Percentiles rank a stretch among this genome's conserved stretches.
These are phyloP conservation scores for Earliella scabrosa DNA, from an alignment of 1,284 basidiomycete species.

Conservation along the genomic window DNA sequence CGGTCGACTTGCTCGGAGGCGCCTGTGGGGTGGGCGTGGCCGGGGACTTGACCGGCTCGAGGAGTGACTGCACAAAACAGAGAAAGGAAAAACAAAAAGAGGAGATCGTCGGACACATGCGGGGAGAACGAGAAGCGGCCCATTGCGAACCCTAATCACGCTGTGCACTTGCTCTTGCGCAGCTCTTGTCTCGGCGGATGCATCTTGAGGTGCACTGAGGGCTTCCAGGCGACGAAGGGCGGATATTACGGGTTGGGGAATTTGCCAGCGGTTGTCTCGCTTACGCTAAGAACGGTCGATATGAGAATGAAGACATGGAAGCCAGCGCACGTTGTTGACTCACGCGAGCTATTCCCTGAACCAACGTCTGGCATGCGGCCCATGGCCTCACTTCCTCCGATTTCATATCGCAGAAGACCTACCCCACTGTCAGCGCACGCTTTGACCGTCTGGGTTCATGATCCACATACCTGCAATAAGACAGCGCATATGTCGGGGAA, in stretches of 20 bases:
- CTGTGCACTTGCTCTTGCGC: conserved; percentile 46
- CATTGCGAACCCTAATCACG: conserved; percentile 70
- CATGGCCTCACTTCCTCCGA: conserved; percentile 38
- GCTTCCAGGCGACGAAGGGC: conserved; percentile 45
- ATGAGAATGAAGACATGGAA: conserved; percentile 13
- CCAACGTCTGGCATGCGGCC: conserved; percentile 42
- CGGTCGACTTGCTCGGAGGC: too few relatives aligned
- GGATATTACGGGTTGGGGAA: conserved; percentile 46
- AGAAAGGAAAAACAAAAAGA: conserved; percentile 41
- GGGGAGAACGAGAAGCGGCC: conserved; percentile 48
- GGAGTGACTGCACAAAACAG: conserved; percentile 52
- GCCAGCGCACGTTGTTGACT: conserved; percentile 28
- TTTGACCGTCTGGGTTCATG: too few relatives aligned
- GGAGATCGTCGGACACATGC: conserved; percentile 48
- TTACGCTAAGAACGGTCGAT: conserved; percentile 42
- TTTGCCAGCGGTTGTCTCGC: conserved; percentile 48
- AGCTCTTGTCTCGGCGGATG: conserved; percentile 22
- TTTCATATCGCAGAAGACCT: conserved; percentile 29
- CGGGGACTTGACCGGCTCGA: conserved; percentile 27
- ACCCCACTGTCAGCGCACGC: conserved; percentile 33
- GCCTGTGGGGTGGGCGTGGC: conserved; percentile 6
- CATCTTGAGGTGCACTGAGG: conserved; percentile 35
- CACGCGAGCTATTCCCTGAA: conserved; percentile 49
- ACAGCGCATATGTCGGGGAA: conserved; percentile 50
- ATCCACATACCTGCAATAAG: conserved; percentile 56